Conservation (phyloP, 225 moss, liverwort and hornwort species). For the Climacium dendroides region DNA sequence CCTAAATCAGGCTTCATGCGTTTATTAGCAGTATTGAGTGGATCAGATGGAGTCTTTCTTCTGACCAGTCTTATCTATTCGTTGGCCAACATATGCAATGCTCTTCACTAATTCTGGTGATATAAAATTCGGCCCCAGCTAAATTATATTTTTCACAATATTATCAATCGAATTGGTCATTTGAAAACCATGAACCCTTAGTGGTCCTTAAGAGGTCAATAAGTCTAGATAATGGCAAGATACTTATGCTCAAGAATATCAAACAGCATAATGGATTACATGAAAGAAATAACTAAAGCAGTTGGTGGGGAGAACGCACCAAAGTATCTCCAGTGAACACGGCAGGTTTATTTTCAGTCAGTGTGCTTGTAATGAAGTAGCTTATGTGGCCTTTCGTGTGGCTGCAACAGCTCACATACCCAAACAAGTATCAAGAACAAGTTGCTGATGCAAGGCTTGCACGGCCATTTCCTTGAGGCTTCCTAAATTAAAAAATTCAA, state of each 20-base stretch:
- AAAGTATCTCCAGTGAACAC: constrained; percentile 52
- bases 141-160: neutral
- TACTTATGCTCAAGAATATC: neutral
- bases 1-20: neutral
- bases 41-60: neutral
- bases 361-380: constrained; percentile 39
- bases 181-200: neutral
- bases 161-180: neutral
- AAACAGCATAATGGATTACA: neutral
- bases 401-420: constrained; percentile 2
- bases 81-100: neutral
- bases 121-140: neutral
- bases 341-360: constrained; percentile 15
- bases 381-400: constrained; percentile 53
- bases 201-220: neutral
- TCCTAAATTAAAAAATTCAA: neutral
- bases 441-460: neutral
- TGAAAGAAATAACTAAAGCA: neutral
- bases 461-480: neutral
- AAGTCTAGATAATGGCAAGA: neutral
- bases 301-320: constrained; percentile 2
- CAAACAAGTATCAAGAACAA: neutral
- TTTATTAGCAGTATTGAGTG: neutral
- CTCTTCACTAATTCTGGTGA: neutral
- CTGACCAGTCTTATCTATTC: neutral